Conservation (phyloP, 2,329 filamentous ascomycete genomes). For the Cladorrhinum sp. region DNA sequence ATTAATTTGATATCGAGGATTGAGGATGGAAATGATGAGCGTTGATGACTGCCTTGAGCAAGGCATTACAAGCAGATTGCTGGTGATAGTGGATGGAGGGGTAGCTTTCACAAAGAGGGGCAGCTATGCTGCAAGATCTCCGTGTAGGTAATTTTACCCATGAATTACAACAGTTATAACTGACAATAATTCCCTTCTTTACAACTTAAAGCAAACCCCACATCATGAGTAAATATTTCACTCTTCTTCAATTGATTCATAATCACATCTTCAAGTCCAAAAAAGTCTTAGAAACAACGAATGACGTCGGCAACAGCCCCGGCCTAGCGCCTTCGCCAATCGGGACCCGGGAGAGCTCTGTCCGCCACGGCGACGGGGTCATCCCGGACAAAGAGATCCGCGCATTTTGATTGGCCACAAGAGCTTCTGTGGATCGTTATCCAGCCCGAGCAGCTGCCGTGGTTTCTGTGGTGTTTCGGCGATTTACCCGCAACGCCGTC, state of each 20-base stretch:
- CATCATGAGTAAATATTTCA: too few species aligned
- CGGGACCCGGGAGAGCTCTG: conserved; percentile 18
- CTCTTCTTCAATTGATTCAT: background rate
- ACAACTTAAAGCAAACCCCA: too few species aligned
- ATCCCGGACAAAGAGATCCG: background rate
- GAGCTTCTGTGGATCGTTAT: background rate
- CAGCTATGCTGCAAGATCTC: background rate
- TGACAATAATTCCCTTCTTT: too few species aligned
- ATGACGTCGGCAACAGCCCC: conserved; percentile 15
- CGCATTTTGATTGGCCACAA: conserved; percentile 10
- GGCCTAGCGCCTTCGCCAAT: conserved; percentile 9
- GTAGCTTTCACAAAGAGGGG: conserved; percentile 10
- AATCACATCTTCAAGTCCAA: background rate
- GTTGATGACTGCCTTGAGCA: background rate
- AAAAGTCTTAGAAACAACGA: background rate
- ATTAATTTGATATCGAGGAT: background rate
- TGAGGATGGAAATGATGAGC: background rate
- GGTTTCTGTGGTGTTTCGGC: conserved; percentile 23
- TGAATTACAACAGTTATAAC: too few species aligned
- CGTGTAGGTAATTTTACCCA: background rate
- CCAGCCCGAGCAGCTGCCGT: conserved; percentile 7
- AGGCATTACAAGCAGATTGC: background rate
- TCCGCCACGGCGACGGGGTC: conserved; percentile 10
- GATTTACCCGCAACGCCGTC: conserved; percentile 28
- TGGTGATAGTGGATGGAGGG: background rate